Evolutionary conservation across 2,329 filamentous ascomycete species (phyloP), one percentile per base, ranked within the genome.

Genomic region (Parafenestella ontariensis): DNA sequence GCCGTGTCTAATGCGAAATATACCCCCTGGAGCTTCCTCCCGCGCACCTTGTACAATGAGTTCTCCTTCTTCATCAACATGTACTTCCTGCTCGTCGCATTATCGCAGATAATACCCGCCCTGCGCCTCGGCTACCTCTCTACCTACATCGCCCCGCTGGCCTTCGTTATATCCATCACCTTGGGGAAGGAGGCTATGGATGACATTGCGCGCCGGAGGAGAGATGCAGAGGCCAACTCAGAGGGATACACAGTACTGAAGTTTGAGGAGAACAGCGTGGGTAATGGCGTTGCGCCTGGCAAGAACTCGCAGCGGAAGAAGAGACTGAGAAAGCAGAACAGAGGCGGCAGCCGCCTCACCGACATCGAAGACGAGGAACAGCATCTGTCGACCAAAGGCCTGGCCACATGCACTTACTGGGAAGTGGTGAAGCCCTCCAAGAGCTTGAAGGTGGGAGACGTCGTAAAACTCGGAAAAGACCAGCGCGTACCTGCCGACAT

Each of bases 51-150:
- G 20, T 99, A 97, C 78, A 98, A 98, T 78, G 95, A 99, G 73
- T 99, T 99, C 75, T 97, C 94, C 55, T 99, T 98, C 81, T 99
- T 99, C 79, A 96, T 99, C 83, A 99, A 99, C 83, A 91, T 98
- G 82, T 99, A 99, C 75, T 99, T 99, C 75, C 82, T 99, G 51
- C 87, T 98, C 23, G 95, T 99, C 45, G 96, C 95, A 6, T 78
- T 98, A 45, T 98, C 94, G 33, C 95, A 99, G 77, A 88, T 92
- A 39, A 93, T 99, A 69, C 93, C 92, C 3, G 85, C 90, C 20
- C 79, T 99, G 49, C 87, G 92, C 49, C 97, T 99, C 62, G 95
- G 95, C 51, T 98, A 97, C 75, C 84, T 99, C 57, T 91, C 91
- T 26, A 98, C 95, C 1, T 99, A 99, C 69, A 87, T 98, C 73